Evolutionary conservation across 2,329 filamentous ascomycete species (phyloP).

Genomic region (Xylariaceae sp.): DNA sequence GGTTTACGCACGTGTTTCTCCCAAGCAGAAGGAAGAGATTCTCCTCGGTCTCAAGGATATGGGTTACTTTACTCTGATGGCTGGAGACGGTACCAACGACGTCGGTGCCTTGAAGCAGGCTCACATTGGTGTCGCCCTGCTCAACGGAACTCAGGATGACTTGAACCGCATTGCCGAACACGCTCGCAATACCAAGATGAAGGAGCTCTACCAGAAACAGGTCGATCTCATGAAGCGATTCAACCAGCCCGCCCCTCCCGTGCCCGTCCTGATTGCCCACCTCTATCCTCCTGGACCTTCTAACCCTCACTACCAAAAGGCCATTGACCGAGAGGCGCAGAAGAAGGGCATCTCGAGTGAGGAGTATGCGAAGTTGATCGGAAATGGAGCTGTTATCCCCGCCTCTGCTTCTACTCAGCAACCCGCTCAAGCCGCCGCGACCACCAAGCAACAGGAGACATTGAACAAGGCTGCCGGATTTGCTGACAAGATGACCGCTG

Average conservation of each 20-base stretch:
- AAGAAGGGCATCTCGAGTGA: constrained; percentile 65
- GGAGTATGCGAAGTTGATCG: constrained; percentile 50
- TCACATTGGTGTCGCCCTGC: constrained; percentile 89
- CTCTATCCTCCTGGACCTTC: constrained; percentile 83
- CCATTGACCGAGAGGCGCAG: constrained; percentile 77
- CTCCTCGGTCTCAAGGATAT: constrained; percentile 92
- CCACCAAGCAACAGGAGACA: constrained; percentile 57
- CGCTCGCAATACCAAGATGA: constrained; percentile 92
- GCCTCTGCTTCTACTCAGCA: constrained; percentile 61
- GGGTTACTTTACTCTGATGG: constrained; percentile 98
- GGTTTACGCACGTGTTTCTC: constrained; percentile 97
- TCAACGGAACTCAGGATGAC: constrained; percentile 91
- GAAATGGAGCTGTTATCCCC: constrained; percentile 57
- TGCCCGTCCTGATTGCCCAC: constrained; percentile 88
- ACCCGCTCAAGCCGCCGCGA: constrained; percentile 47
- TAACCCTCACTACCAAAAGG: constrained; percentile 93
- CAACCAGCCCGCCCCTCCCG: constrained; percentile 87
- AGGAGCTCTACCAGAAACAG: constrained; percentile 98
- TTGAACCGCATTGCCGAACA: constrained; percentile 89
- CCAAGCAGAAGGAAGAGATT: constrained; percentile 98
- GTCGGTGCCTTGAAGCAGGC: constrained; percentile 97
- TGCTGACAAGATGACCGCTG: constrained; percentile 78
- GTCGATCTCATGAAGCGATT: constrained; percentile 86
- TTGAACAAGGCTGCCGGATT: constrained; percentile 69
- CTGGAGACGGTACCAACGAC: constrained; percentile 96